phyloP scores from a whole-genome alignment of 2,329 filamentous ascomycete genomes.

The Trichoderma cornu-damae region DNA sequence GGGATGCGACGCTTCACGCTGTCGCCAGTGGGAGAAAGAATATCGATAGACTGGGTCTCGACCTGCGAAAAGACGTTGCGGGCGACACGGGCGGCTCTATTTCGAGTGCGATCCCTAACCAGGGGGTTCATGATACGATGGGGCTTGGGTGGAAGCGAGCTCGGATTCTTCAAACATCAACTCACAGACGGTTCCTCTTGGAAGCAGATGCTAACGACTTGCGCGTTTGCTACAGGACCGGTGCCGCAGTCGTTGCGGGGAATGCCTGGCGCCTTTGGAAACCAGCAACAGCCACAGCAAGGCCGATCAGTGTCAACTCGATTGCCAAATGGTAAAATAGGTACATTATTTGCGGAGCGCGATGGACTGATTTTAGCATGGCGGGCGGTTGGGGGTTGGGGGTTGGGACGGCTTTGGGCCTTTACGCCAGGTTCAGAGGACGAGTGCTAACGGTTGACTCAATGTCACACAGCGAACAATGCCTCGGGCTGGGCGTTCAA shows the following conservation, averaged over 20 bases:
- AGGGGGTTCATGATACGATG: not conserved
- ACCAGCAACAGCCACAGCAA: slow-evolving; percentile 54
- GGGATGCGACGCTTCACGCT: not conserved
- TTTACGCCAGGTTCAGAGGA: not conserved
- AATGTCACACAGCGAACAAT: slow-evolving; percentile 44
- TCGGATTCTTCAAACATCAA: not conserved
- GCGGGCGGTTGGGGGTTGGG: not conserved
- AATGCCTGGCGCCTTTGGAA: slow-evolving; percentile 56
- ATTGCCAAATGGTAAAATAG: slow-evolving; percentile 61
- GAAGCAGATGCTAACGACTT: slow-evolving; percentile 1
- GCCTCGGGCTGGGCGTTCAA: slow-evolving; percentile 59
- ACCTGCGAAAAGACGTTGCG: not conserved
- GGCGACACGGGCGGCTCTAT: not conserved
- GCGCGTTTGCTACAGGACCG: slow-evolving; percentile 40
- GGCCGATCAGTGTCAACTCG: slow-evolving; percentile 52
- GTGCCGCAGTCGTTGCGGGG: slow-evolving; percentile 59
- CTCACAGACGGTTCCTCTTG: not conserved
- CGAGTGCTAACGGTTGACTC: slow-evolving; percentile 18
- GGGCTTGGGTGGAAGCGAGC: not conserved
- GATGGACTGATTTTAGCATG: not conserved
- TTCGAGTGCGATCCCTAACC: not conserved
- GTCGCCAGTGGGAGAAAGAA: not conserved
- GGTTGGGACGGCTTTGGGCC: not conserved
- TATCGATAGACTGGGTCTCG: not conserved
- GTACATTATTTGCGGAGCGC: slow-evolving; percentile 33